Evolutionary conservation across 352 stramenopile species (phyloP).

Genomic region (Globisporangium cystogenes): DNA sequence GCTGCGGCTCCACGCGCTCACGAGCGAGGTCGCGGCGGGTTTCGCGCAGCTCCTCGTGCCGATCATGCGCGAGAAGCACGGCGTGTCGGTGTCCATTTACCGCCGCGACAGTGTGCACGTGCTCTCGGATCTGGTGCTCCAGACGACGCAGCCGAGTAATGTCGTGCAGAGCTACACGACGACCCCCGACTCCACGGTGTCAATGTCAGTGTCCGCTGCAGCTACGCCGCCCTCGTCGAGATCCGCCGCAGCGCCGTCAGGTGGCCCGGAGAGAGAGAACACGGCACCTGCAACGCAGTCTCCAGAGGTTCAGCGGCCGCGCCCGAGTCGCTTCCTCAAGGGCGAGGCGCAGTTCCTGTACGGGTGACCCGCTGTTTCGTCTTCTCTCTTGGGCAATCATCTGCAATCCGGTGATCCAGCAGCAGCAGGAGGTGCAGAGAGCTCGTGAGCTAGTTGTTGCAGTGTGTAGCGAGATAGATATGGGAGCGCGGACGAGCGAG

Average conservation of each 20-base stretch:
- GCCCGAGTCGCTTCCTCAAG: constrained; percentile 34
- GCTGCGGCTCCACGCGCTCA: constrained; percentile 38
- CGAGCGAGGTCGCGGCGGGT: constrained; percentile 46
- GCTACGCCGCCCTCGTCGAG: background rate
- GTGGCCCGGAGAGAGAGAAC: constrained; percentile 7
- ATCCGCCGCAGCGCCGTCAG: constrained; percentile 11
- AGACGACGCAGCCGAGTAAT: constrained; percentile 22
- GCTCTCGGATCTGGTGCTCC: constrained; percentile 46
- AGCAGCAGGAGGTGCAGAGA: too few species aligned
- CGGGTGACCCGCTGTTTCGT: constrained; percentile 28
- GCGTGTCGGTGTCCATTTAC: constrained; percentile 57
- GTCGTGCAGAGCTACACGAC: constrained; percentile 22
- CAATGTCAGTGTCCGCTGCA: background rate
- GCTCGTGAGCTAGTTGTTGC: too few species aligned
- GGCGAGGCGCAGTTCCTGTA: constrained; percentile 47
- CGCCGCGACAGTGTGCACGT: constrained; percentile 51
- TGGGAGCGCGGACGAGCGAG: too few species aligned
- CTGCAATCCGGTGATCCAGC: too few species aligned
- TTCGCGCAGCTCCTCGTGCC: constrained; percentile 67
- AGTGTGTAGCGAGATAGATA: too few species aligned
- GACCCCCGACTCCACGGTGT: background rate
- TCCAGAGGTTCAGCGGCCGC: background rate
- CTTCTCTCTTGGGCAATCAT: too few species aligned
- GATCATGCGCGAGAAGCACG: constrained; percentile 57
- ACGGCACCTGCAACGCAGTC: constrained; percentile 13